Evolutionary conservation across 495 filamentous ascomycete genomes (phyloP), one percentile per base, ranked within the genome.

Genomic region (Talaromyces proteolyticus): DNA sequence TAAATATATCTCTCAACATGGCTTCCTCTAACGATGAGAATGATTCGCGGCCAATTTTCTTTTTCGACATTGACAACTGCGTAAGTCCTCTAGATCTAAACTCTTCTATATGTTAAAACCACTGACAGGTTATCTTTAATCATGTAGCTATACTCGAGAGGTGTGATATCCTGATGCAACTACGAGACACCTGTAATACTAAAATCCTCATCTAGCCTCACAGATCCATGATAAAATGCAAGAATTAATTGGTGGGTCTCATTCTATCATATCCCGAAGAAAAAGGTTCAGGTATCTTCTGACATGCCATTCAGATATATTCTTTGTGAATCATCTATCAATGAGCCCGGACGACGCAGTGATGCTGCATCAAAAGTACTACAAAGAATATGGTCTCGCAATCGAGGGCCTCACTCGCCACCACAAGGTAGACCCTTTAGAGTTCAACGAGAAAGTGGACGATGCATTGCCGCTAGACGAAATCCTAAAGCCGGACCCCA

Each of bases 11-110:
- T 14, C 5, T 21, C 22, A 58, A 58, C 44, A 64, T 66, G 53
- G 47, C 65, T 16, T 53, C 53, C 34, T 42, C 57, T 19, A 58
- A 52, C 37, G 49, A 53, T 42, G 55, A 49, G 23, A n/a, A 50
- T 52, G 69, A 75, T 54, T 52, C 64, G 47, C 64, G 81, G 40
- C 79, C 82, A 0, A 74, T 89, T 4, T 87, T 91, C 69, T 92
- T 91, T 66, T 89, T 91, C 55, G 94, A 99, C 60, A 96, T 99
- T 63, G 94, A 99, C 77, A 99, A 99, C 59, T 97, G 94, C 69
- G 83, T 87, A 74, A 53, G 80, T 77, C 16, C 18, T 19, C 40
- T 50, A 21, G 43, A 47, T 12, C 26, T 6, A 19, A 11, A 16
- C 11, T 8, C 17, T 49, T 42, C 11, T 26, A 18, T 38, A 10